Base-by-base conservation (phyloP, 2,329 filamentous ascomycete genomes). In the Niveomyces coronatus region DNA sequence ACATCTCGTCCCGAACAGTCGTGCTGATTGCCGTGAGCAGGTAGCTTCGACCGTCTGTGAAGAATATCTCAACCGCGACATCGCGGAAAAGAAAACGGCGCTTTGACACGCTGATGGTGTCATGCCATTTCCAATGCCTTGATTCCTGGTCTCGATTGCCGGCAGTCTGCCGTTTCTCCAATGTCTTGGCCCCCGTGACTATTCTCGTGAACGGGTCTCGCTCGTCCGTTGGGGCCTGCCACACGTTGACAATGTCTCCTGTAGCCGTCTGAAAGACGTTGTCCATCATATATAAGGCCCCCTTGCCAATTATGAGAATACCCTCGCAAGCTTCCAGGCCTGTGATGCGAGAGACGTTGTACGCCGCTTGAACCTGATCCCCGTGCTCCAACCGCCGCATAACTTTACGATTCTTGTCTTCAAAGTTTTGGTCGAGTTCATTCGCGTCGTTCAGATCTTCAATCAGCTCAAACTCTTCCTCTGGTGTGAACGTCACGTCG, bases 341-440 rank as follows among this genome's bases (percentile, higher is more conserved):
- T 22, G 94, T 80, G 39, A 98, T 89, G 9, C 91, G 81, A 13
- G 91, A 96, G 35, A 96, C 81, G 50, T 98, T 98, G 67, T 86
- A 94, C 1, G 95, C 86, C 40, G 85, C 83, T 55, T 95, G 85
- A 2, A 98, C 89, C 40, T 88, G 76, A 51, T 98, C 91, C 5
- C 88, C 87, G 10, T 83, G 82, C 49, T 94, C 82, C 9, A 98
- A 69, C 45, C 86, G 89, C 36, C 91, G 76, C 86, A 96, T 93
- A 31, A 98, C 89, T 58, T 95, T 95, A 31, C 93, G 76, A 53
- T 98, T 96, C 65, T 95, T 96, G 58, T 98, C 93, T 59, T 98
- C 93, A 45, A 93, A 93, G 1, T 79, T 81, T 47, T 82, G 77
- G 11, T 79, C 75, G 1, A 62, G 68, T 31, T 91, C 86, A 18